These are phyloP conservation scores for Solanum pinnatisectum DNA, from an alignment of 257 asterid species.

Conservation along the genomic window DNA sequence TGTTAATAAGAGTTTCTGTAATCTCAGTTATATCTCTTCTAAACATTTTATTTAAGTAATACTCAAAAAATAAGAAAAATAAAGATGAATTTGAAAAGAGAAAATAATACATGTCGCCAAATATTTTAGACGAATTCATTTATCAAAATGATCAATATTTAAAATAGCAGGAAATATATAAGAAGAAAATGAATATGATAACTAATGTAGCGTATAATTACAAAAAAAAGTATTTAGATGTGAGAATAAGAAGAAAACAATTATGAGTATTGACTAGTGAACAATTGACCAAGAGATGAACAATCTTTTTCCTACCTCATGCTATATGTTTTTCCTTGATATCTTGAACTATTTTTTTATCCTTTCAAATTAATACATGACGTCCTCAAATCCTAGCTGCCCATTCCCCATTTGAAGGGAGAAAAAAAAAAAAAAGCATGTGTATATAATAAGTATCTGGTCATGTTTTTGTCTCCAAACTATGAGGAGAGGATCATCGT, in stretches of 20 bases:
- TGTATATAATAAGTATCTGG: background rate
- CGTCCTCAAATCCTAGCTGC: background rate
- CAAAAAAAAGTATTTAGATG: background rate
- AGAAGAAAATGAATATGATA: background rate
- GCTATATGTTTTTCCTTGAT: background rate
- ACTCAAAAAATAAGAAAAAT: background rate
- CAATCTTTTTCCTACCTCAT: background rate
- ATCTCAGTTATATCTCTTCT: background rate
- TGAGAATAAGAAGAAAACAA: background rate
- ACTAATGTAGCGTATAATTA: background rate
- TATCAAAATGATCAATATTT: background rate
- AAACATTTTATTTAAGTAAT: background rate
- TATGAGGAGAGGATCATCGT: background rate
- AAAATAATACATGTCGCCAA: background rate
- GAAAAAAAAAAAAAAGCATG: too few relatives aligned
- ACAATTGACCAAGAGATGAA: background rate
- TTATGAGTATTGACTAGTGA: background rate
- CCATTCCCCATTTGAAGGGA: background rate
- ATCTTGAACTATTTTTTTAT: background rate
- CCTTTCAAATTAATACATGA: background rate
- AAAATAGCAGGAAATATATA: background rate
- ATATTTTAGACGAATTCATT: background rate
- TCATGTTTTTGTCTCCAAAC: background rate
- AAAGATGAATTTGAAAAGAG: background rate
- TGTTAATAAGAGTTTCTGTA: background rate